Conservation (phyloP, 2,329 filamentous ascomycete species). For the Pezicula rhizophila region DNA sequence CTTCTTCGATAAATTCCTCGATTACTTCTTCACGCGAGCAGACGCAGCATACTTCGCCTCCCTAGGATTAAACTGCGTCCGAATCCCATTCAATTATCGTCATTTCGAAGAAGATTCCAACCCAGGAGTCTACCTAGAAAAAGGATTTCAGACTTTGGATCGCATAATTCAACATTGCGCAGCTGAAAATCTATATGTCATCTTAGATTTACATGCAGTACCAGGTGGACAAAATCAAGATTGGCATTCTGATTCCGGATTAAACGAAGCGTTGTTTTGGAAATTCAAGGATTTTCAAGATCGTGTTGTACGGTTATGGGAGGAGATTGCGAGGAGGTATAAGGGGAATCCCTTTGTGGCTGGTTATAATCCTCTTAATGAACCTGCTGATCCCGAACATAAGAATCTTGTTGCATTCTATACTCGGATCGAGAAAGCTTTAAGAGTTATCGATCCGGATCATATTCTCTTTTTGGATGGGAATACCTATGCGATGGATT, state of each 20-base stretch:
- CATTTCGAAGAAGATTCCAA: constrained; percentile 49
- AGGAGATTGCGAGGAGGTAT: constrained; percentile 35
- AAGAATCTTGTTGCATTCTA: constrained; percentile 34
- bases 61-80: constrained; percentile 50
- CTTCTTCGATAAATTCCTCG: constrained; percentile 47
- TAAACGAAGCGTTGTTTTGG: constrained; percentile 38
- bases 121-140: constrained; percentile 39
- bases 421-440: constrained; percentile 31
- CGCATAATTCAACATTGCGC: constrained; percentile 40
- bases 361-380: constrained; percentile 27
- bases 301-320: constrained; percentile 38
- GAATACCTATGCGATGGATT: constrained; percentile 50
- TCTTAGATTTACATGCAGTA: constrained; percentile 38
- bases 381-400: constrained; percentile 30
- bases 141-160: constrained; percentile 44
- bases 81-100: constrained; percentile 55
- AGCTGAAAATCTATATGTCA: constrained; percentile 36
- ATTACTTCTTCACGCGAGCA: constrained; percentile 50
- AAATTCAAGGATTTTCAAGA: constrained; percentile 41
- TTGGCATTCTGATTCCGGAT: constrained; percentile 38
- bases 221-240: constrained; percentile 43
- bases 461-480: constrained; percentile 46
- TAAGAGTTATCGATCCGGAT: constrained; percentile 36
- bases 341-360: constrained; percentile 32
- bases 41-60: constrained; percentile 53